Evolutionary conservation across 306 rosid species (phyloP).

Genomic region (Prunus dulcis): DNA sequence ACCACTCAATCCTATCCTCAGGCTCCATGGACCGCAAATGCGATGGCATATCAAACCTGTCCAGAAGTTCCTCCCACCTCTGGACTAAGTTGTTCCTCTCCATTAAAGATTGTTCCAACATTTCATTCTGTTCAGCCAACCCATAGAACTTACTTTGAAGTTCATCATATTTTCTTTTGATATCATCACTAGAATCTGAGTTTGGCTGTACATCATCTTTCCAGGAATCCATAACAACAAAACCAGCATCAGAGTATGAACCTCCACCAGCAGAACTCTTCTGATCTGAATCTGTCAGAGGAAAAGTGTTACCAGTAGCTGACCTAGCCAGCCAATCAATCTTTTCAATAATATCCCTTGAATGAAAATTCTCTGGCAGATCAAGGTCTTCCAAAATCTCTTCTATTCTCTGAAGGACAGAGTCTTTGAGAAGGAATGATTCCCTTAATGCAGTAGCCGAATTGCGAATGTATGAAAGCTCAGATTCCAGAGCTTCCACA

Average conservation of each 20-base stretch:
- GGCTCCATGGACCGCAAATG: constrained; percentile 77
- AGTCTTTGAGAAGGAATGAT: constrained; percentile 97
- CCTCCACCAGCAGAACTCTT: constrained; percentile 66
- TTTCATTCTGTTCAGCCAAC: constrained; percentile 97
- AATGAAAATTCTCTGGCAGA: constrained; percentile 96
- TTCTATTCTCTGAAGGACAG: constrained; percentile 95
- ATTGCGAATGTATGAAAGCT: constrained; percentile 96
- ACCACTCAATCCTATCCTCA: constrained; percentile 80
- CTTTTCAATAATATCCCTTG: constrained; percentile 83
- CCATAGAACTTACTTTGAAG: constrained; percentile 73
- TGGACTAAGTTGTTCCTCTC: constrained; percentile 84
- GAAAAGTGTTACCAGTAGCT: constrained; percentile 52
- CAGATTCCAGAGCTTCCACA: constrained; percentile 92
- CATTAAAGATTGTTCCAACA: constrained; percentile 94
- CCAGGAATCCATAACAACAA: constrained; percentile 68
- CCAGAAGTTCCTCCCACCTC: constrained; percentile 89
- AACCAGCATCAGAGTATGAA: constrained; percentile 73
- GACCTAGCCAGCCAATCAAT: constrained; percentile 94
- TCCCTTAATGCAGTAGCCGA: constrained; percentile 93
- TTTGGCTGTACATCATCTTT: constrained; percentile 65
- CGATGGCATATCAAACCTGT: constrained; percentile 76
- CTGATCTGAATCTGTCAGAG: constrained; percentile 71
- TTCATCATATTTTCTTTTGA: constrained; percentile 67
- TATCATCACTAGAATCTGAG: constrained; percentile 54
- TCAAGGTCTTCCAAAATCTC: constrained; percentile 93